phyloP scores from a whole-genome alignment of 2,329 filamentous ascomycete genomes.

The Exophiala lecanii-corni region DNA sequence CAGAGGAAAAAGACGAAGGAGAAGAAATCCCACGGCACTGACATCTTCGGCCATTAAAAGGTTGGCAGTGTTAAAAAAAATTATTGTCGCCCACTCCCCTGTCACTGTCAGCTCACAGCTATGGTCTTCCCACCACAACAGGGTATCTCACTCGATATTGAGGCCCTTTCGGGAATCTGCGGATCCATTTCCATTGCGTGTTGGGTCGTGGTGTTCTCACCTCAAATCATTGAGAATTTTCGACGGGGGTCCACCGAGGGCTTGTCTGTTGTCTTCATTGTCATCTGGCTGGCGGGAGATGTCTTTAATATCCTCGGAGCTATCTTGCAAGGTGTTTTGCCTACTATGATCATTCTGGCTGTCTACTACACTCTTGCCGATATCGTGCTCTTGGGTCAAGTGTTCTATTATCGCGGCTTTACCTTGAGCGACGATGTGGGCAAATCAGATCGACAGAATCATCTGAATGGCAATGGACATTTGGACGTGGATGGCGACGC shows the following conservation, averaged over 20 bases:
- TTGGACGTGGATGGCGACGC: conserved; percentile 10
- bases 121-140: conserved; percentile 36
- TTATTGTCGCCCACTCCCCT: too few species aligned
- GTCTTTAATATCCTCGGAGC: conserved; percentile 96
- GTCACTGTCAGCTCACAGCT: too few species aligned
- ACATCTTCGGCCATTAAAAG: too few species aligned
- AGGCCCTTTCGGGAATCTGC: conserved; percentile 87
- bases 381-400: conserved; percentile 79
- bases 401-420: conserved; percentile 93
- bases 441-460: neutral
- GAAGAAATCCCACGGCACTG: too few species aligned
- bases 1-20: too few species aligned
- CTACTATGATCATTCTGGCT: conserved; percentile 93
- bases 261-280: conserved; percentile 83
- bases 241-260: conserved; percentile 78
- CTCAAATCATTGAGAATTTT: conserved; percentile 95
- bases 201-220: conserved; percentile 96
- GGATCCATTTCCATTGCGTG: conserved; percentile 95
- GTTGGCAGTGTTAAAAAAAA: too few species aligned
- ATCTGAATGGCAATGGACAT: conserved; percentile 3
- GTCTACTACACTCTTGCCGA: conserved; percentile 92
- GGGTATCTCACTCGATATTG: conserved; percentile 66
- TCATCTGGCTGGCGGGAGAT: conserved; percentile 90
- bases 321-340: conserved; percentile 81
- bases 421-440: conserved; percentile 32